A percentile compares a stretch with the other conserved stretches of the same genome.
These are phyloP conservation scores for Streptanthus diversifolius DNA, from an alignment of 345 rosid genomes.

Conservation along the genomic window DNA sequence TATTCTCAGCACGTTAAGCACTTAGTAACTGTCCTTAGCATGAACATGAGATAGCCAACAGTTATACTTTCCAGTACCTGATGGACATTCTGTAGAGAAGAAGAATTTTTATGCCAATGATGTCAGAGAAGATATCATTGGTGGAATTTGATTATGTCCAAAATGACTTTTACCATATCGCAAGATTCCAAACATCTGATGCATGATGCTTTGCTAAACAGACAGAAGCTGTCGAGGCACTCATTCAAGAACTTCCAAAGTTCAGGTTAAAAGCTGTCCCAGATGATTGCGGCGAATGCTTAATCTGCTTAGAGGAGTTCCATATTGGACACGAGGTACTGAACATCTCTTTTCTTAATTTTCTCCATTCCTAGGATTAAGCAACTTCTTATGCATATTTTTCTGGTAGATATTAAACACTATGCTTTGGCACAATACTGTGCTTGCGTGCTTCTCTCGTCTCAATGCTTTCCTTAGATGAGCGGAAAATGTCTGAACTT, in stretches of 20 bases:
- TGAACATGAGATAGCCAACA: background rate
- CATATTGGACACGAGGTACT: constrained; percentile 84
- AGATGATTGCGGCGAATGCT: constrained; percentile 95
- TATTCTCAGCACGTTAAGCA: constrained; percentile 7
- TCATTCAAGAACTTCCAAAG: constrained; percentile 95
- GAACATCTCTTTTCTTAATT: background rate
- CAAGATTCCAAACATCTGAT: constrained; percentile 6
- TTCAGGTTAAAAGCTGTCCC: constrained; percentile 96
- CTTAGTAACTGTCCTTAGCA: constrained; percentile 8
- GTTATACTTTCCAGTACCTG: background rate
- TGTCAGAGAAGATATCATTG: constrained; percentile 3
- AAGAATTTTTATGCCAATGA: constrained; percentile 2
- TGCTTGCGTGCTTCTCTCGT: background rate
- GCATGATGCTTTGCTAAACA: constrained; percentile 28
- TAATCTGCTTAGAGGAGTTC: constrained; percentile 96
- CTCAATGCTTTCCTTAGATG: background rate
- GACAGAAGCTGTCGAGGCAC: constrained; percentile 98
- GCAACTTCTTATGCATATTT: background rate
- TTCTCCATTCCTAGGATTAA: background rate
- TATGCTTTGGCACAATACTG: background rate
- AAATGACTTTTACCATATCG: background rate
- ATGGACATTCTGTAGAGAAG: background rate
- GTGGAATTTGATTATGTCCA: background rate
- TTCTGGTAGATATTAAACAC: background rate
- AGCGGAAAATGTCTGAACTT: background rate